Percentiles rank a stretch among this genome's conserved stretches.
These are phyloP conservation scores for Hirsutella minnesotensis DNA, from an alignment of 2,329 filamentous ascomycete species.

Conservation along the genomic window DNA sequence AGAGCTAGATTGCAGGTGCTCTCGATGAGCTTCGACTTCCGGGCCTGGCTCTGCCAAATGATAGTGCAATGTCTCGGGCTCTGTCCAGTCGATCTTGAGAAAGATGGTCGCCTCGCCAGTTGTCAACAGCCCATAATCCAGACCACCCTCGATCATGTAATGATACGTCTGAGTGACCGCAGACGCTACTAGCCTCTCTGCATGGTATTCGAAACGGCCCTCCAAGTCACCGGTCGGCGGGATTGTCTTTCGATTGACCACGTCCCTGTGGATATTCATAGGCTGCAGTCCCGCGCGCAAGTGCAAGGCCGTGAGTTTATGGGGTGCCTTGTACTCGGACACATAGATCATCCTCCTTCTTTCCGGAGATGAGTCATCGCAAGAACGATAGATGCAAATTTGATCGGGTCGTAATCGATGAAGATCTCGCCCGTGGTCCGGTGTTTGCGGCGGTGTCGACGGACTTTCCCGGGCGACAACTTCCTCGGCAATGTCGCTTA, in stretches of 20 bases:
- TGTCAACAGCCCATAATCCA: slow-evolving; percentile 29
- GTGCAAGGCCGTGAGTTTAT: slow-evolving; percentile 25
- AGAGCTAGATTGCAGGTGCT: slow-evolving; percentile 9
- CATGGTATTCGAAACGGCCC: too few relatives aligned
- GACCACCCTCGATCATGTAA: slow-evolving; percentile 35
- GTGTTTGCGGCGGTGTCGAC: slow-evolving; percentile 5
- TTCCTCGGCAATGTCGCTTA: too few relatives aligned
- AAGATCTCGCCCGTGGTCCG: slow-evolving; percentile 8
- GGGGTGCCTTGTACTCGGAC: too few relatives aligned
- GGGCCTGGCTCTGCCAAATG: slow-evolving; percentile 17
- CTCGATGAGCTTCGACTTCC: slow-evolving; percentile 12
- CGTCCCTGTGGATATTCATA: slow-evolving; percentile 28
- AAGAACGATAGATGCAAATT: too few relatives aligned
- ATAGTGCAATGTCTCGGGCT: too few relatives aligned
- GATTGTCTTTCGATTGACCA: slow-evolving; percentile 16
- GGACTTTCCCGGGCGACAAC: slow-evolving; percentile 1
- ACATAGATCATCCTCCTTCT: too few relatives aligned
- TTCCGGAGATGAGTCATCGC: too few relatives aligned
- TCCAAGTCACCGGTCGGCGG: slow-evolving; percentile 13
- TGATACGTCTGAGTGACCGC: slow-evolving; percentile 35
- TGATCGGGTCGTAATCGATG: slow-evolving; percentile 18
- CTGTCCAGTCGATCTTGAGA: slow-evolving; percentile 20
- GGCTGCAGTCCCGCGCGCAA: slow-evolving; percentile 28
- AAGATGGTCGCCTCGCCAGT: slow-evolving; percentile 32
- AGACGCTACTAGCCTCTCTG: slow-evolving; percentile 24